phyloP scores from a whole-genome alignment of 495 filamentous ascomycete genomes.

The Lasiosphaeria ovina region DNA sequence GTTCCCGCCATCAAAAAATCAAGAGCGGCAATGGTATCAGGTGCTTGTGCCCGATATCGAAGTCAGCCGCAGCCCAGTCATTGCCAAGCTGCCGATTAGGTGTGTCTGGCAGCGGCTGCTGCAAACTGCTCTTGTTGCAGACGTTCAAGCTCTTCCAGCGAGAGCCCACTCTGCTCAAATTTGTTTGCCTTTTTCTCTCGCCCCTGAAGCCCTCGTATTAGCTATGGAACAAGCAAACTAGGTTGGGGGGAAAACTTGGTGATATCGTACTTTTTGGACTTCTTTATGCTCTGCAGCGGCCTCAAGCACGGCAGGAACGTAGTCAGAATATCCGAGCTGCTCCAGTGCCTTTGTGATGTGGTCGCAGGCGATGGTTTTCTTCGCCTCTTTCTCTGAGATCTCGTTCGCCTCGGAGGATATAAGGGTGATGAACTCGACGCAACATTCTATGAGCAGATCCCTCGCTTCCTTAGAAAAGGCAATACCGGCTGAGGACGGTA shows the following conservation, averaged over 20 bases:
- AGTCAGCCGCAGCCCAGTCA: background rate
- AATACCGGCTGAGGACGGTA: conserved; percentile 61
- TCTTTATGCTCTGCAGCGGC: conserved; percentile 91
- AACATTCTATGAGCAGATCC: conserved; percentile 95
- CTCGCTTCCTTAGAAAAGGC: conserved; percentile 91
- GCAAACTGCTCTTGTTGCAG: conserved; percentile 91
- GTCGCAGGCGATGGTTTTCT: conserved; percentile 97
- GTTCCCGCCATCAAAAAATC: too few relatives aligned
- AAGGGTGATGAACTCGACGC: conserved; percentile 97
- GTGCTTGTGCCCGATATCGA: too few relatives aligned
- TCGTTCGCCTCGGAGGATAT: conserved; percentile 97
- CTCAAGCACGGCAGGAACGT: conserved; percentile 79
- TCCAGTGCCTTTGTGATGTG: conserved; percentile 91
- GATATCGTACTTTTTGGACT: conserved; percentile 73
- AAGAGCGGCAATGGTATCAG: too few relatives aligned
- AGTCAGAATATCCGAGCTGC: conserved; percentile 87
- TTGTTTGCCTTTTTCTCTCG: conserved; percentile 97
- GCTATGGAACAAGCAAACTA: background rate
- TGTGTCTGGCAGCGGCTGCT: conserved; percentile 59
- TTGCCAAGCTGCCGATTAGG: conserved; percentile 13
- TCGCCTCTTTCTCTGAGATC: conserved; percentile 94
- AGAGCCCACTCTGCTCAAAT: conserved; percentile 88
- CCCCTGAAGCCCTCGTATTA: conserved; percentile 51
- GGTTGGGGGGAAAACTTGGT: background rate
- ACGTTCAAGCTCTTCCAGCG: conserved; percentile 80